Percentiles rank a stretch among this genome's conserved stretches.
These are phyloP conservation scores for Xylaria sp. DNA, from an alignment of 2,329 filamentous ascomycete genomes.

Conservation along the genomic window DNA sequence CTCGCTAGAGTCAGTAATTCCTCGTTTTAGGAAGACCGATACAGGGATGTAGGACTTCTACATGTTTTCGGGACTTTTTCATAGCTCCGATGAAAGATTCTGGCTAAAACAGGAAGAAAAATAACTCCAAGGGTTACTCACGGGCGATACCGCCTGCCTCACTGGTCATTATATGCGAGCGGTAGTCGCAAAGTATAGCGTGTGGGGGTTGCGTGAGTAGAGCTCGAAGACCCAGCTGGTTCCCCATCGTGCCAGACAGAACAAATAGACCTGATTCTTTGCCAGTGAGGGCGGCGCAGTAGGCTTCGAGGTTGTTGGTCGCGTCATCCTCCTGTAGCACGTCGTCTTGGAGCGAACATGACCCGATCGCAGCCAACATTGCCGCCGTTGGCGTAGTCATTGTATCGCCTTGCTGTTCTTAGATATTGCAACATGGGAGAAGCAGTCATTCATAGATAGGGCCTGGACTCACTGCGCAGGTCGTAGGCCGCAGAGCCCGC, in stretches of 20 bases:
- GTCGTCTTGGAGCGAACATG: slow-evolving; percentile 77
- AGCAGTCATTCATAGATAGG: not conserved
- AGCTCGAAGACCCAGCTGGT: slow-evolving; percentile 77
- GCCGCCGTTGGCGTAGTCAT: slow-evolving; percentile 73
- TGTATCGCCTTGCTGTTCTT: slow-evolving; percentile 57
- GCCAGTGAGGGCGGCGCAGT: slow-evolving; percentile 70
- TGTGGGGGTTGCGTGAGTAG: slow-evolving; percentile 77
- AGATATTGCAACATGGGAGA: not conserved
- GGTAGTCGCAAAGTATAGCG: slow-evolving; percentile 73
- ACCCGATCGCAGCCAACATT: slow-evolving; percentile 76
- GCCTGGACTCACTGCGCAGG: slow-evolving; percentile 2
- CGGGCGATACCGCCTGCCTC: slow-evolving; percentile 62
- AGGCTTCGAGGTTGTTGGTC: slow-evolving; percentile 72
- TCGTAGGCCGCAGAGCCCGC: slow-evolving; percentile 7
- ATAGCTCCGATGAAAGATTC: too few species aligned
- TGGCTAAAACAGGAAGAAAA: too few species aligned
- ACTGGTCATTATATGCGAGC: slow-evolving; percentile 72
- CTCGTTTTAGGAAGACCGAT: too few species aligned
- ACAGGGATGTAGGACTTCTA: too few species aligned
- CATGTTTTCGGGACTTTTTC: too few species aligned
- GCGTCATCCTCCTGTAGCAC: slow-evolving; percentile 76
- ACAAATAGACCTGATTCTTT: slow-evolving; percentile 76
- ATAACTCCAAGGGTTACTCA: too few species aligned
- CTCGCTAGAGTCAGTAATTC: too few species aligned
- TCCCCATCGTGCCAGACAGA: slow-evolving; percentile 82